Evolutionary conservation across 495 filamentous ascomycete genomes (phyloP), one percentile per base, ranked within the genome.

Genomic region (Xylaria scruposa): DNA sequence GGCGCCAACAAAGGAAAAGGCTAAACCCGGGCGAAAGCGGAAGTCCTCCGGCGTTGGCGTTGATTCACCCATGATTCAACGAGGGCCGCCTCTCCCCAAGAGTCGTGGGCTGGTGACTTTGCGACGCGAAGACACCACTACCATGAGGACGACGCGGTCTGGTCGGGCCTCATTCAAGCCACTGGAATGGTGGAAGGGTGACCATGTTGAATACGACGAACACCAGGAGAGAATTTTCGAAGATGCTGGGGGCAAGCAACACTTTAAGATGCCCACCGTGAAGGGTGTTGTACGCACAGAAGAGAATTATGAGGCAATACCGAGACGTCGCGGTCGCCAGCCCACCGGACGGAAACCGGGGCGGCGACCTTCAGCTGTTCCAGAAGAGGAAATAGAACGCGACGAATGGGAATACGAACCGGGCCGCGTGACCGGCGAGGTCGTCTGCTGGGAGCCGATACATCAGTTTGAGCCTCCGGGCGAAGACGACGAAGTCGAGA

Each of bases 121-220:
- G 65, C 92, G 93, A 59, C 88, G 90, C 63, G 91, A 93, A 75
- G 89, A 86, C 0, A 84, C 86, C 53, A 76, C 79, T 38, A 83
- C 80, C 63, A 76, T 82, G 77, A 76, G 73, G 49, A 85, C 80
- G 29, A 89, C 89, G 29, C 84, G 87, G 21, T 88, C 85, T 7
- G 87, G 87, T 13, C 83, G 86, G 21, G 83, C 78, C 26, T 87
- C 85, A 17, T 87, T 94, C 68, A 89, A 91, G 71, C 96, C 96
- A 8, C 80, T 98, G n/a, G 89, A 91, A 47, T 95, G 85, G 78
- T 98, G 96, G 96, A 90, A 89, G 66, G 93, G 93, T 68, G 96
- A 98, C 77, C 88, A 88, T 31, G 86, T 91, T 67, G 86, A 94
- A 3, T 94, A 90, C 78, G 89, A 88, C 13, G 74, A 85, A 9